Conservation (phyloP, 1,139 yeast species). For the Protomyces gravidus region DNA sequence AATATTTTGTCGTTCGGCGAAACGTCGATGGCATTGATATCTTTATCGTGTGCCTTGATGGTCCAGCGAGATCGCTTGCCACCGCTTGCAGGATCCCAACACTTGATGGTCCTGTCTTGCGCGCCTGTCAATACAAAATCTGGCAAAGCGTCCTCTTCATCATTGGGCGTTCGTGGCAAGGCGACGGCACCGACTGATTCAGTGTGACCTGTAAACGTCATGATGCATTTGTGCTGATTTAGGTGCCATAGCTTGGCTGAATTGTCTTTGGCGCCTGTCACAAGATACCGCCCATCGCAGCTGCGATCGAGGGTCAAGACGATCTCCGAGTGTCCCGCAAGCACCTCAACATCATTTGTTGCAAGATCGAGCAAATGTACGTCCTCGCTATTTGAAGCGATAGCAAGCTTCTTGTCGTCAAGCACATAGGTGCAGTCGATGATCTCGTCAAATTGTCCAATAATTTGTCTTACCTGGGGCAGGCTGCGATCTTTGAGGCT, state of each 20-base stretch:
- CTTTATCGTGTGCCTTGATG: slow-evolving; percentile 94
- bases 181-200: slow-evolving; percentile 81
- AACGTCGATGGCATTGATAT: slow-evolving; percentile 80
- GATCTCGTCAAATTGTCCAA: slow-evolving; percentile 94
- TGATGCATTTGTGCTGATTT: slow-evolving; percentile 44
- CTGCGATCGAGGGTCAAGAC: slow-evolving; percentile 75
- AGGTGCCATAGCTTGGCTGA: slow-evolving; percentile 72
- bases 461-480: slow-evolving; percentile 54
- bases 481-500: slow-evolving; percentile 41
- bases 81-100: slow-evolving; percentile 55
- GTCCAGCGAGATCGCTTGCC: slow-evolving; percentile 65
- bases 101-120: slow-evolving; percentile 81
- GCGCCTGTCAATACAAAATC: slow-evolving; percentile 78
- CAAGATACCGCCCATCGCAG: slow-evolving; percentile 79
- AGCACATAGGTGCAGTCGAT: slow-evolving; percentile 82
- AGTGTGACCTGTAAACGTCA: slow-evolving; percentile 76
- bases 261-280: slow-evolving; percentile 88
- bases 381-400: slow-evolving; percentile 95
- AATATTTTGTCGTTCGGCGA: slow-evolving; percentile 82
- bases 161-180: slow-evolving; percentile 57
- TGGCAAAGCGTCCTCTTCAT: slow-evolving; percentile 49
- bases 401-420: slow-evolving; percentile 55
- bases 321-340: slow-evolving; percentile 80
- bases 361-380: slow-evolving; percentile 52
- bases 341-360: slow-evolving; percentile 60